Conservation (phyloP, 2,329 filamentous ascomycete genomes). For the Fusarium sp. region DNA sequence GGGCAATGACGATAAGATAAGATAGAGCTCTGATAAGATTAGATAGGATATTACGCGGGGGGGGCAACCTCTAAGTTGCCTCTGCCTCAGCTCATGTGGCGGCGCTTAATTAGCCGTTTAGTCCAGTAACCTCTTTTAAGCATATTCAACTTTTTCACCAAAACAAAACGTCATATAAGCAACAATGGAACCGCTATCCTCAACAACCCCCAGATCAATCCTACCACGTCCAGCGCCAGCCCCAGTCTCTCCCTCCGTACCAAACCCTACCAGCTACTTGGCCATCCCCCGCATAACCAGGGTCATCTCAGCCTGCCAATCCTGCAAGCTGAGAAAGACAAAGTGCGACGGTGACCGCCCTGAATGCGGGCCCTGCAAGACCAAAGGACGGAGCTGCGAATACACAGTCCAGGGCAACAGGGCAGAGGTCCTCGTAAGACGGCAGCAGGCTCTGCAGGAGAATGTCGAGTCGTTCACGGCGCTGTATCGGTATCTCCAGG, state of each 20-base stretch:
- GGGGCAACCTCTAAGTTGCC: too few species aligned
- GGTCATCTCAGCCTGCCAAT: not conserved
- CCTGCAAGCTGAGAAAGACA: not conserved
- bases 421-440: rapidly evolving
- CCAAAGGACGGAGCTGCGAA: rapidly evolving
- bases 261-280: too few species aligned
- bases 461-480: not conserved
- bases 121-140: too few species aligned
- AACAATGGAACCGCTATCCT: not conserved
- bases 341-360: not conserved
- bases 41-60: too few species aligned
- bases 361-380: not conserved
- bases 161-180: too few species aligned
- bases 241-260: too few species aligned
- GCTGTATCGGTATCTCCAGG: not conserved
- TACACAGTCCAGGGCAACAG: rapidly evolving
- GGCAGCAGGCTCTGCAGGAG: not conserved
- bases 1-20: too few species aligned
- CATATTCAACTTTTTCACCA: too few species aligned
- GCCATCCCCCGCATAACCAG: not conserved
- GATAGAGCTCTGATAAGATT: too few species aligned
- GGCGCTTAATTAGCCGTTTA: too few species aligned
- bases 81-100: too few species aligned
- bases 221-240: not conserved
- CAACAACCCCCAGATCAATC: not conserved